Evolutionary conservation across 2,329 filamentous ascomycete genomes (phyloP).

Genomic region (Aureobasidium vineae): DNA sequence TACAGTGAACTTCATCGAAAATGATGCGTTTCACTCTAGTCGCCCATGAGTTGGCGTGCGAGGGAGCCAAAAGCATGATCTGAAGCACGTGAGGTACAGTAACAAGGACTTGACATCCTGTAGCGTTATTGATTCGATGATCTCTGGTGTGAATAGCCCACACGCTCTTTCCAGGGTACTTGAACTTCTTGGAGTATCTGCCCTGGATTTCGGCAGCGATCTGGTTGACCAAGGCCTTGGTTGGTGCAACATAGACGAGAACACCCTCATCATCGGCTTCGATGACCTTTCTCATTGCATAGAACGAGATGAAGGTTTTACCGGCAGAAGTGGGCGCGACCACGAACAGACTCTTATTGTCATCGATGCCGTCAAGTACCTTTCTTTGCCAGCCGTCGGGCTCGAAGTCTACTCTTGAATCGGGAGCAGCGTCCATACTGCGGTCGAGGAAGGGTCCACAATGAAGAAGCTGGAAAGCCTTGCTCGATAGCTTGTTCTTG

Average conservation of each 20-base stretch:
- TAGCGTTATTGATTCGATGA: constrained; percentile 70
- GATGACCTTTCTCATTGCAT: constrained; percentile 75
- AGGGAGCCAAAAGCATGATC: constrained; percentile 68
- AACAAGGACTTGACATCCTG: constrained; percentile 70
- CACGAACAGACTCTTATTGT: constrained; percentile 67
- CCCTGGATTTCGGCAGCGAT: constrained; percentile 77
- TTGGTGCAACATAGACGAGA: constrained; percentile 76
- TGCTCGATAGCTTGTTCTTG: constrained; percentile 42
- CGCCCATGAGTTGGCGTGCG: constrained; percentile 66
- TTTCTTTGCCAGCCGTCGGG: constrained; percentile 75
- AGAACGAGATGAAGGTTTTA: constrained; percentile 82
- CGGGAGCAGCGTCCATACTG: constrained; percentile 66
- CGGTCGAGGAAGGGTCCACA: constrained; percentile 73
- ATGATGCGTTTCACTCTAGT: constrained; percentile 70
- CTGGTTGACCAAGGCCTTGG: constrained; percentile 79
- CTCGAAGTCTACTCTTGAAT: constrained; percentile 67
- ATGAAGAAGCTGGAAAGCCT: constrained; percentile 65
- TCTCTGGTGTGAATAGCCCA: constrained; percentile 79
- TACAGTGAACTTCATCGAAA: constrained; percentile 80
- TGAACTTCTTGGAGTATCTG: constrained; percentile 66
- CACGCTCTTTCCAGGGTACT: constrained; percentile 62
- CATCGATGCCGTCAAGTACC: constrained; percentile 71
- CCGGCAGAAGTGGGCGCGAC: constrained; percentile 76
- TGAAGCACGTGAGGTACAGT: constrained; percentile 77
- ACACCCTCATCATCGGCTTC: constrained; percentile 66